A percentile compares a stretch with the other conserved stretches of the same genome.
These are phyloP conservation scores for Trametes hirsuta DNA, from an alignment of 1,284 basidiomycete genomes.

Conservation along the genomic window DNA sequence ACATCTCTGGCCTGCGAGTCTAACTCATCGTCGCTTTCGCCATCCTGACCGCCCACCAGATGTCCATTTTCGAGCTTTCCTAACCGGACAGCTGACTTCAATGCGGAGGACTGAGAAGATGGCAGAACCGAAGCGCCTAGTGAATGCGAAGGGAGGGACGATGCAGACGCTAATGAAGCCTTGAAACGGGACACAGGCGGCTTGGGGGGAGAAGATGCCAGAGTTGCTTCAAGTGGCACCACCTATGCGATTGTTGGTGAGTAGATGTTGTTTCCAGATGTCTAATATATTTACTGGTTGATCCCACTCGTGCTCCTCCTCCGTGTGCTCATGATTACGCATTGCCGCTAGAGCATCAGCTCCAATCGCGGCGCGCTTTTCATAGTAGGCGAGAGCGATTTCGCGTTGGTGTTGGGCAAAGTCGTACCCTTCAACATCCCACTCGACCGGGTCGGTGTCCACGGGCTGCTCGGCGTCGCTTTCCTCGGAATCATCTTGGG, in stretches of 20 bases:
- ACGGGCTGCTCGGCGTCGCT: conserved; percentile 33
- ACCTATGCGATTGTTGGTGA: conserved; percentile 33
- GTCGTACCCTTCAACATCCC: conserved; percentile 59
- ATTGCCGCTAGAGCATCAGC: conserved; percentile 54
- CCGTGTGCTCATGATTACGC: conserved; percentile 48
- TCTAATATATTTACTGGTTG: conserved; percentile 42
- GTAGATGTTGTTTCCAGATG: neutral
- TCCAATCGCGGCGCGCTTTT: conserved; percentile 59
- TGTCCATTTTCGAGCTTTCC: conserved; percentile 62
- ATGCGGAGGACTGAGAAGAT: conserved; percentile 49
- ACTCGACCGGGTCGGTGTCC: conserved; percentile 38
- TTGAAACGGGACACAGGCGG: conserved; percentile 65
- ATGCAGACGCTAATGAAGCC: conserved; percentile 48
- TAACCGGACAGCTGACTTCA: conserved; percentile 59
- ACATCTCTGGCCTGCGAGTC: conserved; percentile 51
- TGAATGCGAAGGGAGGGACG: conserved; percentile 37
- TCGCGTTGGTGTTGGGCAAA: conserved; percentile 70
- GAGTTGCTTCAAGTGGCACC: conserved; percentile 45
- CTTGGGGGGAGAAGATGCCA: conserved; percentile 43
- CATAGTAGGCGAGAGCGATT: conserved; percentile 71
- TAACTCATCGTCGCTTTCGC: conserved; percentile 60
- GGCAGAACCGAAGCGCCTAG: conserved; percentile 55
- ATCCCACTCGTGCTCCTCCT: conserved; percentile 43
- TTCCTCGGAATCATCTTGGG: conserved; percentile 28
- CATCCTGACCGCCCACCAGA: conserved; percentile 56